Conservation (phyloP, 1,284 basidiomycete genomes). For the Sparassis latifolia region DNA sequence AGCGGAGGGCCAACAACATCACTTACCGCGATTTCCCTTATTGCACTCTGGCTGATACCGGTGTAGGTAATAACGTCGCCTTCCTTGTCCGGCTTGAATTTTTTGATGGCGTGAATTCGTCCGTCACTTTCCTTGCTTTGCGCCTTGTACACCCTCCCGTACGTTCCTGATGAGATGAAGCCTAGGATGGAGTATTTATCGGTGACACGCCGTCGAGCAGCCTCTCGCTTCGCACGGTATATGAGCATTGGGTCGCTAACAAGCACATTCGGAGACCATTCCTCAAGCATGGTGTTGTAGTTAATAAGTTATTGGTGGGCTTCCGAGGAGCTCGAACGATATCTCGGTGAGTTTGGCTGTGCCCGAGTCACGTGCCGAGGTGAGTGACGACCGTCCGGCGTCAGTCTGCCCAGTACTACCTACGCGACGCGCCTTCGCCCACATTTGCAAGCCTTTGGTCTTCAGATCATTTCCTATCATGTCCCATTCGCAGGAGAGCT, state of each 20-base stretch:
- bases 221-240: constrained; percentile 78
- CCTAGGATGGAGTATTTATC: constrained; percentile 90
- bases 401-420: neutral
- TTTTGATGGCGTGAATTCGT: constrained; percentile 92
- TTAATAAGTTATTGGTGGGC: neutral
- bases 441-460: no score
- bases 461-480: neutral
- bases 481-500: constrained; percentile 40
- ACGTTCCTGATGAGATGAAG: constrained; percentile 97
- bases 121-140: constrained; percentile 65
- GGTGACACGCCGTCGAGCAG: constrained; percentile 57
- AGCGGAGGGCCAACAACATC: neutral
- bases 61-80: constrained; percentile 91
- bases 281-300: constrained; percentile 11
- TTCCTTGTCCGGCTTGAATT: constrained; percentile 99
- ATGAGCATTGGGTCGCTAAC: constrained; percentile 67
- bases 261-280: constrained; percentile 13
- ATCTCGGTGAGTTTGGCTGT: no score
- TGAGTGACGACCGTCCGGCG: no score
- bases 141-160: constrained; percentile 97
- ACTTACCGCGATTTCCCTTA: constrained; percentile 90
- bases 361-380: no score
- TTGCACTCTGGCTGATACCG: constrained; percentile 96
- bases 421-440: no score
- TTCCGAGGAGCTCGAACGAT: no score